Evolutionary conservation across 2,329 filamentous ascomycete genomes (phyloP), one percentile per base, ranked within the genome.

Genomic region (Exophiala viscosa): DNA sequence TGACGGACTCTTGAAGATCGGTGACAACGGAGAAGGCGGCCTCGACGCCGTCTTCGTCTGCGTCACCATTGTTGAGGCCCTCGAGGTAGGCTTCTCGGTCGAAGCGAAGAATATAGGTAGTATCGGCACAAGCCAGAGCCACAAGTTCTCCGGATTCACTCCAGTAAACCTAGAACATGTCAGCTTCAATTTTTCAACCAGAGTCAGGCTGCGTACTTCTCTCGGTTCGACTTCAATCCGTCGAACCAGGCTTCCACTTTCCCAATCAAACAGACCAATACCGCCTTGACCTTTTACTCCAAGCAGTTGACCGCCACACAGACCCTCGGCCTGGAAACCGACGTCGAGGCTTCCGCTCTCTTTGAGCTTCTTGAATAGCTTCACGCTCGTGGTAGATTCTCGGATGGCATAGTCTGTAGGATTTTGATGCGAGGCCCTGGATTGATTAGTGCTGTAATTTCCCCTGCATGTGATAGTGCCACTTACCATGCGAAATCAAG

Each of bases 301-400:
- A 9, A 99, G 83, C 18, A 99, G 77, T 48, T 95, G 82, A 66
- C 93, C 93, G 18, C 90, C 92, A 43, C 86, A 88, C 42, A 99
- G 77, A 13, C 91, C 92, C 60, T 99, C 93, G 1, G 91, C 92
- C 62, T 93, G 88, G 78, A 96, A 99, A 9, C 91, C 91, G 49
- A 97, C 90, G 68, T 99, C 92, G 31, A 99, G 78, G 8, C 90
- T 90, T 52, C 88, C 89, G 23, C 80, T 75, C 70, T 97, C 93
- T 62, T 91, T 86, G 75, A 99, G 97, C 73, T 97, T 97, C 73
- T 93, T 92, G 80, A 93, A 97, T 33, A 97, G 84, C 78, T 96
- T 96, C 65, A 99, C 90, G 65, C 88, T 95, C 44, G 92, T 96
- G 23, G 50, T 46, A 10, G 91, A 96, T 73, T 99, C 93, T 33